phyloP scores from a whole-genome alignment of 73 alveolate genomes.

The Paramecium tetraurelia region DNA sequence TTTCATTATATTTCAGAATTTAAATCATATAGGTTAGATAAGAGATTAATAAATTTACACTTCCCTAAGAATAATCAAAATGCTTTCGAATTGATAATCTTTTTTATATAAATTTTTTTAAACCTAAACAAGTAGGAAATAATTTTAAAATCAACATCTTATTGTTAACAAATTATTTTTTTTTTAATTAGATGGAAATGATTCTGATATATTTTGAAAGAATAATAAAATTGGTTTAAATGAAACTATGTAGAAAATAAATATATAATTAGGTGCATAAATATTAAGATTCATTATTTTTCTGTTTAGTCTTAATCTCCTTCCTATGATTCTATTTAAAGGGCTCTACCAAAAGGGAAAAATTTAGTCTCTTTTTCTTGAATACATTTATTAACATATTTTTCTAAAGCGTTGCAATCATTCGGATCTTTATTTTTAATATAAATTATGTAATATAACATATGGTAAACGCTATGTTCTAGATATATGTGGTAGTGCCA shows the following conservation, averaged over 20 bases:
- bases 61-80: too few species aligned
- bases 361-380: constrained; percentile 24
- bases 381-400: constrained; percentile 63
- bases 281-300: background rate
- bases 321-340: background rate
- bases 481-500: constrained; percentile 67
- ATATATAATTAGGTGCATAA: background rate
- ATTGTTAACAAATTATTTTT: too few species aligned
- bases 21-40: too few species aligned
- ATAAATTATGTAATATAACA: constrained; percentile 69
- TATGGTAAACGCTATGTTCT: constrained; percentile 75
- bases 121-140: too few species aligned
- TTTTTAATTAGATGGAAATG: too few species aligned
- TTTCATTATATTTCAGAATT: too few species aligned
- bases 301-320: background rate
- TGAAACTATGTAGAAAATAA: background rate
- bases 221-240: too few species aligned
- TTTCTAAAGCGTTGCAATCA: constrained; percentile 72
- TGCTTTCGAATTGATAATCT: too few species aligned
- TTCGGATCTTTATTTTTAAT: constrained; percentile 56
- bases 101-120: too few species aligned
- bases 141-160: too few species aligned
- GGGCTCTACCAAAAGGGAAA: constrained; percentile 23
- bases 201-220: background rate
- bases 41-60: too few species aligned